These are phyloP conservation scores for Musa troglodytarum DNA, from an alignment of 176 grass and related monocot species.

Conservation along the genomic window DNA sequence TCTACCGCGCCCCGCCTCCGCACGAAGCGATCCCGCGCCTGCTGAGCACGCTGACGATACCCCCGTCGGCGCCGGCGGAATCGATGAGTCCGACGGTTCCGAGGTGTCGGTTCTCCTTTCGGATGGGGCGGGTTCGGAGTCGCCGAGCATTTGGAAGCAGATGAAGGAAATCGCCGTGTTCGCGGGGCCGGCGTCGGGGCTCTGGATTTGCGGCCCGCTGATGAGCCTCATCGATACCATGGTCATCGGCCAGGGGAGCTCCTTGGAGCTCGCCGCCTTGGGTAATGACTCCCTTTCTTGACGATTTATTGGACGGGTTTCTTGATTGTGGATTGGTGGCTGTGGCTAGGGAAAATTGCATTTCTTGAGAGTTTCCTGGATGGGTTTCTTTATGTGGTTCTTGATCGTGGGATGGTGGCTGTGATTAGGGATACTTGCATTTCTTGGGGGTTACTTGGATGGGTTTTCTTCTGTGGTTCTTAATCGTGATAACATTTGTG, in stretches of 20 bases:
- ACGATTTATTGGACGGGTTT: neutral
- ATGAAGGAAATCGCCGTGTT: conserved; percentile 66
- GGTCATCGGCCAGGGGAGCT: conserved; percentile 79
- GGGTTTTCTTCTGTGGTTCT: neutral
- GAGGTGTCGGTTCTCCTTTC: neutral
- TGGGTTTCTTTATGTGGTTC: neutral
- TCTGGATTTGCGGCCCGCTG: conserved; percentile 77
- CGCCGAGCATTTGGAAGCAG: conserved; percentile 48
- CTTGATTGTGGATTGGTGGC: neutral
- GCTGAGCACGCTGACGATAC: neutral
- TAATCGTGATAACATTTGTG: neutral
- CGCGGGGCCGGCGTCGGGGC: conserved; percentile 57
- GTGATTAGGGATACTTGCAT: neutral
- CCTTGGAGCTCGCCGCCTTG: conserved; percentile 69
- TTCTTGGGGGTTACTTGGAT: neutral
- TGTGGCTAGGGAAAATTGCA: neutral
- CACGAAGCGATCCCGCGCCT: neutral
- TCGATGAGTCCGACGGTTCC: neutral
- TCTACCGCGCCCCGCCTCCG: neutral
- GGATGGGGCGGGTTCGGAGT: neutral
- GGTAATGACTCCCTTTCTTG: conserved; percentile 27
- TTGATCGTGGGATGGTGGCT: neutral
- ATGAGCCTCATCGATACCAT: conserved; percentile 99
- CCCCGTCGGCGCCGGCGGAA: neutral
- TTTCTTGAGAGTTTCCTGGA: neutral